phyloP scores from a whole-genome alignment of 352 stramenopile genomes.

The Blastocystis sp. region DNA sequence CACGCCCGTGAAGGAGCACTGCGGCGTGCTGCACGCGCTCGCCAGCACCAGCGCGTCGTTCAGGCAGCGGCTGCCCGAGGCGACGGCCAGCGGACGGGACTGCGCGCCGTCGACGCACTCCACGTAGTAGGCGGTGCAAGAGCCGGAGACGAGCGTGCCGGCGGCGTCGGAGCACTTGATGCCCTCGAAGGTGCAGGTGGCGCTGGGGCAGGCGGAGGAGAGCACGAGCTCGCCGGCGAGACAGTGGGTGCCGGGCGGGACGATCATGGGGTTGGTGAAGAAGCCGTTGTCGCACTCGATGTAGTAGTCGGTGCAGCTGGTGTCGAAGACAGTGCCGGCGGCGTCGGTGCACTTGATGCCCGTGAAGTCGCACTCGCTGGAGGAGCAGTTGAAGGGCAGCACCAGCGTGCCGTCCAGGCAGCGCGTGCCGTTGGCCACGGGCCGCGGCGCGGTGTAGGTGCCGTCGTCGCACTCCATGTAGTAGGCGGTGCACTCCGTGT shows the following conservation, averaged over 20 bases:
- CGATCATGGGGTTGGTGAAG: slow-evolving; percentile 49
- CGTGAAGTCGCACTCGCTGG: slow-evolving; percentile 53
- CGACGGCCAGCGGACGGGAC: slow-evolving; percentile 22
- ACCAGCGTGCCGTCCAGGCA: slow-evolving; percentile 60
- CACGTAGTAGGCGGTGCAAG: slow-evolving; percentile 44
- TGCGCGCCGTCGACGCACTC: slow-evolving; percentile 57
- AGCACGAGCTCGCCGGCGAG: slow-evolving; percentile 41
- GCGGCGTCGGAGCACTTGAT: slow-evolving; percentile 31
- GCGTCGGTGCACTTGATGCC: slow-evolving; percentile 65
- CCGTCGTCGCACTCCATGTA: slow-evolving; percentile 62
- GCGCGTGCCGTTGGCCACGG: slow-evolving; percentile 53
- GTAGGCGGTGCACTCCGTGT: slow-evolving; percentile 47
- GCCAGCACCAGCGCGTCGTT: slow-evolving; percentile 54
- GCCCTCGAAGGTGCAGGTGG: slow-evolving; percentile 40
- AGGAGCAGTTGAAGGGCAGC: slow-evolving; percentile 48
- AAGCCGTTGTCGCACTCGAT: slow-evolving; percentile 61
- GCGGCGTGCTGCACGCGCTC: slow-evolving; percentile 27
- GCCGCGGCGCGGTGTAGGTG: background rate
- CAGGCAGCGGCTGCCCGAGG: slow-evolving; percentile 36
- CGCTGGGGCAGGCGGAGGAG: slow-evolving; percentile 15
- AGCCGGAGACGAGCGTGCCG: slow-evolving; percentile 1
- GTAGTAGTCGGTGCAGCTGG: slow-evolving; percentile 61
- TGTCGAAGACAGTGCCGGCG: slow-evolving; percentile 39
- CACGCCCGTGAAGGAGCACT: slow-evolving; percentile 54
- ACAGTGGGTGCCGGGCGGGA: slow-evolving; percentile 50